Evolutionary conservation across 306 rosid species (phyloP).

Genomic region (Cucurbita argyrosperma): DNA sequence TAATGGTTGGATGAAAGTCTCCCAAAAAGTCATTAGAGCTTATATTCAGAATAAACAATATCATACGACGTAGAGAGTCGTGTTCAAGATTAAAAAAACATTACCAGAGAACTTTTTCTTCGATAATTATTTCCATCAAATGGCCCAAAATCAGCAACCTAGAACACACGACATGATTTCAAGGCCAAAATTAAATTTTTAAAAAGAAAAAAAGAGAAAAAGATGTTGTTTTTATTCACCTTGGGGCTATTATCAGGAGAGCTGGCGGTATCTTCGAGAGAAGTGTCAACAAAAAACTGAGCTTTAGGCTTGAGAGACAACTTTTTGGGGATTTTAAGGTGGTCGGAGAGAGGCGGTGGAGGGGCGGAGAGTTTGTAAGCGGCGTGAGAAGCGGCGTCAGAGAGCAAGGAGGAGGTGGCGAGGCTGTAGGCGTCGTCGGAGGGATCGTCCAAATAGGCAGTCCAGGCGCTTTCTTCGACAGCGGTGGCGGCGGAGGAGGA

Average conservation of each 20-base stretch:
- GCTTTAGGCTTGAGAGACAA: conserved; percentile 41
- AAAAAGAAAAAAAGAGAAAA: neutral
- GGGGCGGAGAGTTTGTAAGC: conserved; percentile 34
- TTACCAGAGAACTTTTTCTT: conserved; percentile 52
- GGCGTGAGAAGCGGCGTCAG: conserved; percentile 83
- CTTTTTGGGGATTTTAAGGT: conserved; percentile 18
- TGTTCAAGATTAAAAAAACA: no score
- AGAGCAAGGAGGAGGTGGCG: conserved; percentile 52
- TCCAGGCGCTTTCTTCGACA: conserved; percentile 73
- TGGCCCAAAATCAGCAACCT: conserved; percentile 47
- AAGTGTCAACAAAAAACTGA: conserved; percentile 30
- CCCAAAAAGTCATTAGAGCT: no score
- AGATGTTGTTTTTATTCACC: conserved; percentile 17
- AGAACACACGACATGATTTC: neutral
- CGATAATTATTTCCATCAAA: conserved; percentile 17
- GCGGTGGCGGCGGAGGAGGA: conserved; percentile 1
- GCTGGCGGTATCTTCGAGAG: conserved; percentile 91
- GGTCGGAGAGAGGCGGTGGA: neutral
- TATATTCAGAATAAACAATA: no score
- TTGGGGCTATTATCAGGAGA: conserved; percentile 88
- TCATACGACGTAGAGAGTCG: no score
- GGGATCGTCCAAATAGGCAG: conserved; percentile 67
- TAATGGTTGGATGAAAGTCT: neutral
- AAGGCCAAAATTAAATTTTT: neutral
- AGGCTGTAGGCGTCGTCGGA: conserved; percentile 20